Percentiles rank a stretch among this genome's conserved stretches.
Conservation (phyloP, 352 stramenopile species). For the Phytophthora cactorum region DNA sequence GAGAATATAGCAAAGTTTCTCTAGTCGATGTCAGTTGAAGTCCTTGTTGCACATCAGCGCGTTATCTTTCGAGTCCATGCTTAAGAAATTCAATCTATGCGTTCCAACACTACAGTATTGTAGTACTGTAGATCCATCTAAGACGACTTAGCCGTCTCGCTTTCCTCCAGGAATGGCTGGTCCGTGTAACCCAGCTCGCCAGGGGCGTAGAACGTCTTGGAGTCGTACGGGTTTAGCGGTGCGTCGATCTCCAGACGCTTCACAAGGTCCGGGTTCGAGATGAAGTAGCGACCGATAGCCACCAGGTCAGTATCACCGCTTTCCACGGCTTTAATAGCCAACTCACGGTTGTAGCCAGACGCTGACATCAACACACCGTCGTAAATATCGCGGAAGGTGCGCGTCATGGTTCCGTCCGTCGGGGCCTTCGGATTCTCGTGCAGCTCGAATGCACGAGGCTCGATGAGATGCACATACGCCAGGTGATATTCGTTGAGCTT, state of each 20-base stretch:
- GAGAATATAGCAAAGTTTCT: background rate
- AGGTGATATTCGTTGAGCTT: constrained; percentile 52
- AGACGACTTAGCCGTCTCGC: constrained; percentile 5
- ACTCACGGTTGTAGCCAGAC: constrained; percentile 46
- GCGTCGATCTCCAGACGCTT: constrained; percentile 47
- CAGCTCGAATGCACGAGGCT: constrained; percentile 45
- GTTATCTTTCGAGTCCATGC: too few species aligned
- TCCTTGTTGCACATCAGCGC: too few species aligned
- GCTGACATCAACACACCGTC: constrained; percentile 53
- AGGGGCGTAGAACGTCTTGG: constrained; percentile 41
- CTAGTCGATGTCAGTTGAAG: background rate
- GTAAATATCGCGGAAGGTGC: constrained; percentile 56
- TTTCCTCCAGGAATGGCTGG: constrained; percentile 40
- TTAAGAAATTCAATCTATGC: too few species aligned
- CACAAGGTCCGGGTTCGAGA: constrained; percentile 46
- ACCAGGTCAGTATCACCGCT: constrained; percentile 50
- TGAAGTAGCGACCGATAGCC: constrained; percentile 60
- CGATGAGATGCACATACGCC: constrained; percentile 56
- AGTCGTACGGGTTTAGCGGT: constrained; percentile 46
- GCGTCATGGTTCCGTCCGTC: constrained; percentile 45
- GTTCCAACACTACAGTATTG: background rate
- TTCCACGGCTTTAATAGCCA: constrained; percentile 42
- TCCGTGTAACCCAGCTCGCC: constrained; percentile 49
- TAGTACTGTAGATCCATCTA: constrained; percentile 1
- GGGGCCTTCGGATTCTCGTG: constrained; percentile 38